Evolutionary conservation across 2,329 filamentous ascomycete genomes (phyloP).

Genomic region (Salinomyces thailandicus): DNA sequence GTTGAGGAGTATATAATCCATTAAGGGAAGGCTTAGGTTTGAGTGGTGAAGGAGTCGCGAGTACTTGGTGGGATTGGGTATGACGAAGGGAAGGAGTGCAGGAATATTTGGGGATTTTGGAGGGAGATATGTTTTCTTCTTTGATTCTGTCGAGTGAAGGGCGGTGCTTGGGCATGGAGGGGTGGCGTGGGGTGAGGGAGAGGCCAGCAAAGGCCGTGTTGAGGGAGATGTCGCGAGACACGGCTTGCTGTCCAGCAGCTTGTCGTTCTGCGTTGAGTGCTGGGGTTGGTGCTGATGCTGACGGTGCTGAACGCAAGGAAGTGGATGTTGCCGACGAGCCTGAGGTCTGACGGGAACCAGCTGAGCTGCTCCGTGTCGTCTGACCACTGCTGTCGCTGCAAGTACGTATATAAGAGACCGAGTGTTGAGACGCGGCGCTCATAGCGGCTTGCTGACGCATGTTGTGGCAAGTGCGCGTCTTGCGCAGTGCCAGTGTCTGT

Average conservation of each 20-base stretch:
- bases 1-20: constrained; percentile 18
- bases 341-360: neutral
- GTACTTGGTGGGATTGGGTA: constrained; percentile 19
- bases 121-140: constrained; percentile 20
- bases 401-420: constrained; percentile 11
- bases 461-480: constrained; percentile 24
- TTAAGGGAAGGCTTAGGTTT: constrained; percentile 18
- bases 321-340: neutral
- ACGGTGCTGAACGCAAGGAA: neutral
- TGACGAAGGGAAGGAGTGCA: constrained; percentile 20
- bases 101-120: constrained; percentile 27
- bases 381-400: constrained; percentile 9
- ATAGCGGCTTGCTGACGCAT: constrained; percentile 11
- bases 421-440: constrained; percentile 22
- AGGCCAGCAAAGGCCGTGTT: constrained; percentile 20
- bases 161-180: constrained; percentile 14
- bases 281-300: neutral
- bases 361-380: neutral
- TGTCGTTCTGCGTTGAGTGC: constrained; percentile 2
- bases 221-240: constrained; percentile 23
- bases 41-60: constrained; percentile 21
- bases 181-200: constrained; percentile 15
- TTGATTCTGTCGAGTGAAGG: constrained; percentile 24
- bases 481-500: constrained; percentile 25
- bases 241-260: constrained; percentile 11